These are phyloP conservation scores for Aspergillus olivimuriae DNA, from an alignment of 495 filamentous ascomycete genomes.

Conservation along the genomic window DNA sequence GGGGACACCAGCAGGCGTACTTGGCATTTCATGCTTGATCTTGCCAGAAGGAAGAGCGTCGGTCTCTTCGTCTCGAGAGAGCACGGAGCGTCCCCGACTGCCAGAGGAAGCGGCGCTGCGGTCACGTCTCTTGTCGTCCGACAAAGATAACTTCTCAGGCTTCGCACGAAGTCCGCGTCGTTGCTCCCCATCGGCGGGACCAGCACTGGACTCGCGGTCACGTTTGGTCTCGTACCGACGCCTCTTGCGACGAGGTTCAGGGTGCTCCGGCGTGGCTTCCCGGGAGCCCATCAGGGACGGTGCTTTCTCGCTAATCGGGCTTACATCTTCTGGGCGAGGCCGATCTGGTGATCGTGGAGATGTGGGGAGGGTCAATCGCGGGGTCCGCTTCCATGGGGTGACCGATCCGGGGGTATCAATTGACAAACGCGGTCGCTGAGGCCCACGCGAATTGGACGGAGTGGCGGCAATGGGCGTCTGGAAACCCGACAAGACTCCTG, in stretches of 20 bases:
- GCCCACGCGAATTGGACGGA: conserved; percentile 19
- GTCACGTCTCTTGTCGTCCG: conserved; percentile 33
- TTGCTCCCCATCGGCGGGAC: conserved; percentile 19
- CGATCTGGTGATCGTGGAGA: conserved; percentile 41
- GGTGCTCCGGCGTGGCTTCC: conserved; percentile 27
- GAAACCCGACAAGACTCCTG: conserved; percentile 18
- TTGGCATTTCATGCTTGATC: conserved; percentile 63
- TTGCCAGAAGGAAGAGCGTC: conserved; percentile 34
- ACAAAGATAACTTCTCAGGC: conserved; percentile 26
- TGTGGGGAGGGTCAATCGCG: conserved; percentile 29
- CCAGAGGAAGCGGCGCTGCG: conserved; percentile 49
- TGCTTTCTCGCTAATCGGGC: conserved; percentile 46
- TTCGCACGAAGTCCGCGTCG: conserved; percentile 23
- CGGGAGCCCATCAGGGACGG: conserved; percentile 34
- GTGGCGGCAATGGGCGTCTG: conserved; percentile 26
- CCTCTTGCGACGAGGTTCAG: conserved; percentile 19
- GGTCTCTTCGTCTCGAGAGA: conserved; percentile 49
- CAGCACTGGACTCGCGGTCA: conserved; percentile 11
- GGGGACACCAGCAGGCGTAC: conserved; percentile 44
- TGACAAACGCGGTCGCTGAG: conserved; percentile 29
- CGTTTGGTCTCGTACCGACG: conserved; percentile 6
- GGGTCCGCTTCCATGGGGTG: conserved; percentile 45
- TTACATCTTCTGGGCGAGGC: conserved; percentile 44
- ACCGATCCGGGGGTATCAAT: conserved; percentile 40
- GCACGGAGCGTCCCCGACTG: conserved; percentile 54